phyloP scores from a whole-genome alignment of 192 early-diverging fungal genomes.

The Coemansia sp. region DNA sequence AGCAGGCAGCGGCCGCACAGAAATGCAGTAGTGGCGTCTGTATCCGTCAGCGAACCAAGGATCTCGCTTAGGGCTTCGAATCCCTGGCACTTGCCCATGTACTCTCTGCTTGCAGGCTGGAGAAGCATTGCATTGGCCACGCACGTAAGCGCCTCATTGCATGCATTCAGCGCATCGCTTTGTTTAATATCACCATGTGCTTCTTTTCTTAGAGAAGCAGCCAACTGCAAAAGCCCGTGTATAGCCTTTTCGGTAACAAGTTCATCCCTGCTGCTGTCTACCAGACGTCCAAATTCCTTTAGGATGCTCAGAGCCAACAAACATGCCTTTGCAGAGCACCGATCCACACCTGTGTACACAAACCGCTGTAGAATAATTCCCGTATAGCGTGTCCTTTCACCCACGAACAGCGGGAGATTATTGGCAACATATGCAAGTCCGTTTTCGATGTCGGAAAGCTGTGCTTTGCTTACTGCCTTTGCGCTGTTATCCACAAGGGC shows the following conservation, averaged over 20 bases:
- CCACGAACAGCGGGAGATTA: constrained; percentile 1
- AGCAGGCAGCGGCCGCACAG: constrained; percentile 43
- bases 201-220: constrained; percentile 4
- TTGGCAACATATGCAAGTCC: constrained; percentile 24
- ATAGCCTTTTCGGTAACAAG: constrained; percentile 19
- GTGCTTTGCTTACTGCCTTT: background rate
- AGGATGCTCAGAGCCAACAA: constrained; percentile 34
- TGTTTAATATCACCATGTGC: background rate
- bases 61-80: constrained; percentile 10
- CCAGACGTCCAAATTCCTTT: constrained; percentile 31
- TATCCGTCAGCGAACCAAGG: background rate
- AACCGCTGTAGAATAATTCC: constrained; percentile 26
- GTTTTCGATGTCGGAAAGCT: constrained; percentile 13
- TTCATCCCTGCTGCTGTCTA: constrained; percentile 14
- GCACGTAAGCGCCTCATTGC: constrained; percentile 46
- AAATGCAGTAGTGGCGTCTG: constrained; percentile 13
- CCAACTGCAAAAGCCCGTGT: constrained; percentile 21
- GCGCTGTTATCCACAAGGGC: constrained; percentile 7
- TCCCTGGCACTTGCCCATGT: constrained; percentile 12
- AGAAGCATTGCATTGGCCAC: constrained; percentile 50
- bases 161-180: constrained; percentile 6
- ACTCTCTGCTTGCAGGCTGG: constrained; percentile 17
- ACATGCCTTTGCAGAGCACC: constrained; percentile 19
- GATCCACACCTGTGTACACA: constrained; percentile 32
- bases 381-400: background rate